Percentiles rank a stretch among this genome's conserved stretches.
phyloP scores from a whole-genome alignment of 2,329 filamentous ascomycete genomes.

The Fusarium guadeloupense region DNA sequence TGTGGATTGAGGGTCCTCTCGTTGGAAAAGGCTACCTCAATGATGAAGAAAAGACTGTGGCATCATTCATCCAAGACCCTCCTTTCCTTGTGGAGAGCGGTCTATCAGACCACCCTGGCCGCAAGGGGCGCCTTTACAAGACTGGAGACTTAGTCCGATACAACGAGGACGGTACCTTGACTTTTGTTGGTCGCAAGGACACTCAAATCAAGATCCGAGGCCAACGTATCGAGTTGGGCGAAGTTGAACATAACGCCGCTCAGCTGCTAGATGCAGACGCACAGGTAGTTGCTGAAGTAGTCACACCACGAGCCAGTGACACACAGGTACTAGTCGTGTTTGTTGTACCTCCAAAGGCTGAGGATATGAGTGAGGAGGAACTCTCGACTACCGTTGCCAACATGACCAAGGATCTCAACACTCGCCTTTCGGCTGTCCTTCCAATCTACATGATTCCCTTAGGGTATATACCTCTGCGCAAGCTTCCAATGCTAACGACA shows the following conservation, averaged over 20 bases:
- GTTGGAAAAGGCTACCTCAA: constrained; percentile 32
- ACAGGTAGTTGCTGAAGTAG: too few species aligned
- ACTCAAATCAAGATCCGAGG: constrained; percentile 65
- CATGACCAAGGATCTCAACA: not conserved
- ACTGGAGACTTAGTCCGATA: constrained; percentile 33
- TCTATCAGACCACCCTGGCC: constrained; percentile 34
- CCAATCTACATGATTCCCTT: not conserved
- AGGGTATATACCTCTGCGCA: not conserved
- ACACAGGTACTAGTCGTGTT: too few species aligned
- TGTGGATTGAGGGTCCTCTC: constrained; percentile 34
- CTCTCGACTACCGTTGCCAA: too few species aligned
- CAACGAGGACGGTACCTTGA: not conserved
- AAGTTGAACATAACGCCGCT: not conserved
- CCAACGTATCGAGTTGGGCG: not conserved
- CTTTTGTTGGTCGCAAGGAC: constrained; percentile 47
- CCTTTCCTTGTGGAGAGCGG: not conserved
- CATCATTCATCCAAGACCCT: constrained; percentile 45
- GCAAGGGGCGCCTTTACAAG: constrained; percentile 7
- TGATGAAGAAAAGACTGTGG: constrained; percentile 16
- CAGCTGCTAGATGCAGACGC: too few species aligned
- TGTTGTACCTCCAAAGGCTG: too few species aligned
- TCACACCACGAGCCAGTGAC: too few species aligned
- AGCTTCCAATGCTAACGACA: not conserved
- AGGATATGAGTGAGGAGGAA: too few species aligned
- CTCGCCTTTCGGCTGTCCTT: not conserved